Conservation (phyloP, 768 basidiomycete genomes). For the Panaeolus papilionaceus region DNA sequence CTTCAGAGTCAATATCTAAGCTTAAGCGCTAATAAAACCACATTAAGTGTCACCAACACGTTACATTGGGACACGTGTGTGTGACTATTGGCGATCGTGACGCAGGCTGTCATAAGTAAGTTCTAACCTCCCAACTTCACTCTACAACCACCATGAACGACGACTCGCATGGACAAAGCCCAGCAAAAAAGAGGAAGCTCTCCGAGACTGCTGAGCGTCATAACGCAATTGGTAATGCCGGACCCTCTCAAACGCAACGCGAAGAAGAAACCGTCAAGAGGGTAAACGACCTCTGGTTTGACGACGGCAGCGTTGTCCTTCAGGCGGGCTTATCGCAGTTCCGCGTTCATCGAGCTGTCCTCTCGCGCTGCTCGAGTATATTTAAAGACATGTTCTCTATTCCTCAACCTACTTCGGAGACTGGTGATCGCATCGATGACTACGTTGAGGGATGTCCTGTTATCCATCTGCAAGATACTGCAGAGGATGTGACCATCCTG, state of each 20-base stretch:
- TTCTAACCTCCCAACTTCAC: neutral
- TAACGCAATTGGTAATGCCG: neutral
- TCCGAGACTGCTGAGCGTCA: neutral
- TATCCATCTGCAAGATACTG: conserved; percentile 24
- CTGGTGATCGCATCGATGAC: neutral
- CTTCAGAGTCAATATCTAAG: no score
- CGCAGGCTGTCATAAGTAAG: no score
- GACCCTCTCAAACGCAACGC: neutral
- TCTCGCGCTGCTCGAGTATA: conserved; percentile 27
- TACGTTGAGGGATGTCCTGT: conserved; percentile 28
- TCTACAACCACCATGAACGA: neutral
- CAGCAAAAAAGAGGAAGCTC: neutral
- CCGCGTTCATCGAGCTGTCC: conserved; percentile 27
- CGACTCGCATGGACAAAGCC: neutral
- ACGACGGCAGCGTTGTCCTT: conserved; percentile 31
- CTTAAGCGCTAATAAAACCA: no score
- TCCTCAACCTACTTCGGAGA: conserved; percentile 20
- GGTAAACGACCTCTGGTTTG: conserved; percentile 25
- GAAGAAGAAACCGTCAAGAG: neutral
- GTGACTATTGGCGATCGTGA: no score
- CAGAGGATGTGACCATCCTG: conserved; percentile 21
- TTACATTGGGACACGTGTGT: no score
- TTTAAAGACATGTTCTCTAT: conserved; percentile 34
- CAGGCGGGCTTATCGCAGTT: conserved; percentile 31
- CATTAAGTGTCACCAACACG: no score